Conservation (phyloP, 495 filamentous ascomycete genomes). For the Trichodelitschia bisporula region DNA sequence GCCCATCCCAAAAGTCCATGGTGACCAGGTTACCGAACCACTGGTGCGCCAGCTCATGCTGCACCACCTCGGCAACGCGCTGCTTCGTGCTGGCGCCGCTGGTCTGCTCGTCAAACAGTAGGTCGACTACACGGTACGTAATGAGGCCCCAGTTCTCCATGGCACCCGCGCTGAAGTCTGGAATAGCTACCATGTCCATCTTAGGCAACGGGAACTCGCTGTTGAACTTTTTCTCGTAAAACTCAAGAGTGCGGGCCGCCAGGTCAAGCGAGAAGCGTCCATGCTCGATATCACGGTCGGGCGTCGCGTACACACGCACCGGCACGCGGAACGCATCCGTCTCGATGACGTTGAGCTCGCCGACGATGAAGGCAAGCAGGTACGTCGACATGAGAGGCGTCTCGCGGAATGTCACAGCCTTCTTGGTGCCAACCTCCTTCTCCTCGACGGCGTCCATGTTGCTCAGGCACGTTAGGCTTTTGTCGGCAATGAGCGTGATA, state of each 20-base stretch:
- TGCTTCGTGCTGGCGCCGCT: conserved; percentile 83
- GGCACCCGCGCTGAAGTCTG: conserved; percentile 77
- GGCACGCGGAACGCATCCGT: conserved; percentile 50
- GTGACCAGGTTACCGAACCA: conserved; percentile 99
- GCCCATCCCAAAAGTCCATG: conserved; percentile 98
- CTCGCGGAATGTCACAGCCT: conserved; percentile 49
- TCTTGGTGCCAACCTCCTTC: conserved; percentile 34
- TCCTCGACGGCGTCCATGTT: conserved; percentile 59
- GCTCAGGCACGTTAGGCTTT: conserved; percentile 47
- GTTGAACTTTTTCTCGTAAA: conserved; percentile 57
- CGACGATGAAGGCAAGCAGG: conserved; percentile 49
- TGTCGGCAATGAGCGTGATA: conserved; percentile 48
- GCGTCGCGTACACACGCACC: conserved; percentile 42
- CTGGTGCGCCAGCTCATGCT: conserved; percentile 94
- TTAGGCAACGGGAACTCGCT: conserved; percentile 47
- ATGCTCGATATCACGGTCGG: conserved; percentile 37
- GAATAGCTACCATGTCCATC: conserved; percentile 97
- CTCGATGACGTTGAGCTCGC: conserved; percentile 53
- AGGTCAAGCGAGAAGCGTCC: conserved; percentile 44
- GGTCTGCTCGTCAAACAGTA: conserved; percentile 78
- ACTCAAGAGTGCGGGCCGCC: conserved; percentile 39
- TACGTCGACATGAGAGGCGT: conserved; percentile 60
- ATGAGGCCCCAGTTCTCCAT: conserved; percentile 99
- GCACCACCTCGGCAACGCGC: conserved; percentile 79
- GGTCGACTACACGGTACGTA: conserved; percentile 79